Evolutionary conservation across 257 asterid species (phyloP).

Genomic region (Lithospermum erythrorhizon): DNA sequence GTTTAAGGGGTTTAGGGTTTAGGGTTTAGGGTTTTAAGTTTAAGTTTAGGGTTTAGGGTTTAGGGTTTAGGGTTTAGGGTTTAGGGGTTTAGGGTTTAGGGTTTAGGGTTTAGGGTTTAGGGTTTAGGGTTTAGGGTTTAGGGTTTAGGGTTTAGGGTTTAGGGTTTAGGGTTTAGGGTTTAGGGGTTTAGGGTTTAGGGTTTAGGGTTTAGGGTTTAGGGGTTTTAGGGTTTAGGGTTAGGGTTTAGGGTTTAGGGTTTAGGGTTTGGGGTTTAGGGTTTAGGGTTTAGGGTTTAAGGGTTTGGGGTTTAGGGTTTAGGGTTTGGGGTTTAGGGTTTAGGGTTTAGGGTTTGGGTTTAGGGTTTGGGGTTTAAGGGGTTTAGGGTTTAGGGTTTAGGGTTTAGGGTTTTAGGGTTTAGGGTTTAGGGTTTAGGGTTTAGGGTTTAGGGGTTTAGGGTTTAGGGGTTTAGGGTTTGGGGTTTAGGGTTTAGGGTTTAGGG

Average conservation of each 20-base stretch:
- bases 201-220: too few species aligned
- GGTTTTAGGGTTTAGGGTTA: too few species aligned
- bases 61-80: background rate
- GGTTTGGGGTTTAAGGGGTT: background rate
- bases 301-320: too few species aligned
- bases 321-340: background rate
- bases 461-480: too few species aligned
- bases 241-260: too few species aligned
- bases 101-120: conserved; percentile 4
- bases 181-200: too few species aligned
- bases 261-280: too few species aligned
- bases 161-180: too few species aligned
- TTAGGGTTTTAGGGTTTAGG: conserved; percentile 1
- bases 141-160: conserved; percentile 1
- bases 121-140: conserved; percentile 6
- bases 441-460: too few species aligned
- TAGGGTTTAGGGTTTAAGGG: too few species aligned
- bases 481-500: too few species aligned
- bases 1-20: background rate
- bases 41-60: background rate
- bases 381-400: conserved; percentile 3
- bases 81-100: background rate
- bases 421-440: background rate
- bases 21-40: conserved; percentile 3
- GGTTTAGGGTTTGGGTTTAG: conserved; percentile 5